Conservation (phyloP, 768 basidiomycete species). For the Hypsizygus marmoreus region DNA sequence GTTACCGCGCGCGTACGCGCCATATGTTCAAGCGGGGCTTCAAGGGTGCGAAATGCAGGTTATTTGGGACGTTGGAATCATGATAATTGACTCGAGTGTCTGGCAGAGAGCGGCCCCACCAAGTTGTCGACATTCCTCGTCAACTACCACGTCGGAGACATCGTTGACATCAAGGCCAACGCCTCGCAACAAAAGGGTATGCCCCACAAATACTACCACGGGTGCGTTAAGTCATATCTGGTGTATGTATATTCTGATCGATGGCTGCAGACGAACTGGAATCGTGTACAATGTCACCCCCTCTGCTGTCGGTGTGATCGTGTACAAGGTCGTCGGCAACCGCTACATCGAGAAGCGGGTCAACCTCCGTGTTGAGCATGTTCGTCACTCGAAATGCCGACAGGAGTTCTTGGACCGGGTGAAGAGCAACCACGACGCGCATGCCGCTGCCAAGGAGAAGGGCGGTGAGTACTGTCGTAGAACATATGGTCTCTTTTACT, state of each 20-base stretch:
- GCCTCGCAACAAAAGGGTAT: constrained; percentile 99
- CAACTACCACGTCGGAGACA: constrained; percentile 94
- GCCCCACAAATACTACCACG: constrained; percentile 99
- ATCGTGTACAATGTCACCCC: constrained; percentile 99
- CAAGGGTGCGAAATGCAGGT: constrained; percentile 68
- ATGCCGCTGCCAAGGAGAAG: constrained; percentile 84
- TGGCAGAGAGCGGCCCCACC: constrained; percentile 82
- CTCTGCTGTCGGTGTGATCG: constrained; percentile 92
- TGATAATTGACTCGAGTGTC: constrained; percentile 11
- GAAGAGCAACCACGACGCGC: constrained; percentile 84
- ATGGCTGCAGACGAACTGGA: constrained; percentile 78
- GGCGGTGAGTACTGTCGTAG: constrained; percentile 66
- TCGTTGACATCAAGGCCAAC: constrained; percentile 99
- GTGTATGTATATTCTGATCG: constrained; percentile 4
- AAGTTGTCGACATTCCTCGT: constrained; percentile 92
- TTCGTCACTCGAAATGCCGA: constrained; percentile 95
- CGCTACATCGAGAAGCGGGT: constrained; percentile 99
- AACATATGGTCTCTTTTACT: neutral
- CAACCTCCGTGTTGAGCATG: constrained; percentile 96
- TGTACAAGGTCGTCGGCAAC: constrained; percentile 98
- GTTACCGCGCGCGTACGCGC: constrained; percentile 99
- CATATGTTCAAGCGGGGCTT: constrained; percentile 99
- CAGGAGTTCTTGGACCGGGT: constrained; percentile 97
- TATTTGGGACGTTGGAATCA: constrained; percentile 3
- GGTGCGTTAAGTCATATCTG: constrained; percentile 56